Evolutionary conservation across 1,284 basidiomycete species (phyloP), one percentile per base, ranked within the genome.

Genomic region (Tylopilus orsonianus): DNA sequence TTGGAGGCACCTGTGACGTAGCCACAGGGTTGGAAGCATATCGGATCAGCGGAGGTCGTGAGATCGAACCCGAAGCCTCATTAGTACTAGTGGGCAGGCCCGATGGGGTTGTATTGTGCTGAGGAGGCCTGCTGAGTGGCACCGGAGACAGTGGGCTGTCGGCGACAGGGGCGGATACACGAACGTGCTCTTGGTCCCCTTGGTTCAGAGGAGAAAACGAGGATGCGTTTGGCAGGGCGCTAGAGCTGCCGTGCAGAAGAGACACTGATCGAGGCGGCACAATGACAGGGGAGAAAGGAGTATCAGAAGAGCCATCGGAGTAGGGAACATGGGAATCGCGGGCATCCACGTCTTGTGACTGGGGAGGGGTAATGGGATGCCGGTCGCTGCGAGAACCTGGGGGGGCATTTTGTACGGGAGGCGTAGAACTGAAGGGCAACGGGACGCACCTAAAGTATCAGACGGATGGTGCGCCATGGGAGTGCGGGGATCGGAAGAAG

Each of bases 381-480:
- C 62, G 55, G 37, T 66, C 54, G 14, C 39, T 49, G 12, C 40
- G 56, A 41, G 56, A 44, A 57, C 54, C 48, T 62, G 60, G 43
- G 55, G 58, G 24, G 56, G 50, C 19, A 46, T 41, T 37, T 55
- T 59, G 64, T 26, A 64, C 62, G 36, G 61, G 65, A 32, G 7
- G 1, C 26, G 10, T 38, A 29, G 29, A 16, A 29, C 53, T 59
- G 68, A 52, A 49, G 47, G 13, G 14, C 2, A 18, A 45, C 32
- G 47, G 40, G 50, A 72, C 79, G 53, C 52, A 86, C 85, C 68
- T 56, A 70, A 69, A 33, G 83, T 76, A 49, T 85, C 83, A 39
- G 78, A 79, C 29, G 73, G 64, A 46, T 76, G 71, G 49, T 75
- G 70, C 24, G 58, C 50, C 49, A 70, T 51, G 29, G 60, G 50